phyloP scores from a whole-genome alignment of 352 stramenopile genomes.

The Globisporangium splendens region DNA sequence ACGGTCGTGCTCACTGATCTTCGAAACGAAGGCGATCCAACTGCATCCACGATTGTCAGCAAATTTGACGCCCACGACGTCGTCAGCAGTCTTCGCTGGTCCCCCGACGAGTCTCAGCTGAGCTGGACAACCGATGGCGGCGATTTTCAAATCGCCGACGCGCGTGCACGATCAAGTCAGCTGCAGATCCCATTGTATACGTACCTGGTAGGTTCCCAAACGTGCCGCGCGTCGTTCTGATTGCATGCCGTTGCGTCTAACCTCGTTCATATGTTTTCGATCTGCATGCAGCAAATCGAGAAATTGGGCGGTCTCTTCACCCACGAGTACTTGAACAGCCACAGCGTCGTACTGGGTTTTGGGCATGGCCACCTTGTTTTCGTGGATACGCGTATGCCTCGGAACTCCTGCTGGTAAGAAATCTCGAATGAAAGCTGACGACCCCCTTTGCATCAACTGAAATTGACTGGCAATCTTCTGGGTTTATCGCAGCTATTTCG shows the following conservation, averaged over 20 bases:
- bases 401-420: conserved; percentile 41
- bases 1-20: conserved; percentile 75
- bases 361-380: conserved; percentile 56
- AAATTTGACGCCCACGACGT: conserved; percentile 78
- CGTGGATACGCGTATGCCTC: conserved; percentile 61
- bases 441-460: neutral
- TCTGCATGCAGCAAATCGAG: conserved; percentile 25
- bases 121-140: conserved; percentile 84
- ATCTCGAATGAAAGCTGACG: neutral
- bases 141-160: conserved; percentile 65
- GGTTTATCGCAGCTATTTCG: conserved; percentile 32
- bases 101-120: conserved; percentile 34
- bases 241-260: conserved; percentile 1
- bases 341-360: conserved; percentile 64
- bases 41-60: conserved; percentile 27
- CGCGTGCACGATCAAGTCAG: conserved; percentile 30
- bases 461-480: neutral
- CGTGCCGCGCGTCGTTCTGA: no score
- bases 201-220: conserved; percentile 15
- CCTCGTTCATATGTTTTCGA: neutral
- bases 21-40: conserved; percentile 32
- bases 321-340: conserved; percentile 60
- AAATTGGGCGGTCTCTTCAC: conserved; percentile 58
- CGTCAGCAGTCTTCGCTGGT: conserved; percentile 78
- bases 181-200: conserved; percentile 33